Conservation (phyloP, 2,329 filamentous ascomycete species). For the Davidsoniella eucalypti region DNA sequence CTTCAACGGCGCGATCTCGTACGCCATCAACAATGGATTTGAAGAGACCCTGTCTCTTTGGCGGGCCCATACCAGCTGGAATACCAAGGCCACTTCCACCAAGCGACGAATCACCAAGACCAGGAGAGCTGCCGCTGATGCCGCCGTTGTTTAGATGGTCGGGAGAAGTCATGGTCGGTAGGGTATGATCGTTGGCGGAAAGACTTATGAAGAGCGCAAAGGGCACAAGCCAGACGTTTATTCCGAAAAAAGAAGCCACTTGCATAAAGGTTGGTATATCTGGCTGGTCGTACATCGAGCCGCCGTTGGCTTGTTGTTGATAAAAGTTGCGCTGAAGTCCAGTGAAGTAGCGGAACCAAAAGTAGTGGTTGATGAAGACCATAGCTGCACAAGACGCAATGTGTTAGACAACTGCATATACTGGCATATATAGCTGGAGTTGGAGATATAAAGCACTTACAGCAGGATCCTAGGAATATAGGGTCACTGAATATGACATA, state of each 20-base stretch:
- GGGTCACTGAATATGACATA: conserved; percentile 79
- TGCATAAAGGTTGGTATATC: conserved; percentile 73
- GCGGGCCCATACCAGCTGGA: conserved; percentile 13
- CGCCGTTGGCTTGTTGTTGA: conserved; percentile 23
- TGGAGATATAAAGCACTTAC: conserved; percentile 29
- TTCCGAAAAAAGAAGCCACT: conserved; percentile 87
- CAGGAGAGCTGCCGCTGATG: conserved; percentile 27
- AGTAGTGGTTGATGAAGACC: conserved; percentile 78
- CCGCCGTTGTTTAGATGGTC: conserved; percentile 26
- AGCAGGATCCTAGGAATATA: conserved; percentile 67
- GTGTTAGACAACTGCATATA: neutral
- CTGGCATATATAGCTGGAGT: neutral
- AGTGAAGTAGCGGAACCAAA: conserved; percentile 93
- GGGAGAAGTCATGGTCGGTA: conserved; percentile 74
- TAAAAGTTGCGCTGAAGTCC: conserved; percentile 40
- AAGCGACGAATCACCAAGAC: neutral
- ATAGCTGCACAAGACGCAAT: conserved; percentile 36
- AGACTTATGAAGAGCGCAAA: conserved; percentile 91
- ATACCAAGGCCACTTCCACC: neutral
- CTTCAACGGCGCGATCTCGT: neutral
- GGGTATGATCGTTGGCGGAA: conserved; percentile 83
- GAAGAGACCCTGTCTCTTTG: conserved; percentile 45
- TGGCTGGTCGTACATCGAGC: conserved; percentile 43
- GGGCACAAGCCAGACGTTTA: conserved; percentile 92
- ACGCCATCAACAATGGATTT: conserved; percentile 43